Evolutionary conservation across 2,329 filamentous ascomycete genomes (phyloP).

Genomic region (Laburnicola sp.): DNA sequence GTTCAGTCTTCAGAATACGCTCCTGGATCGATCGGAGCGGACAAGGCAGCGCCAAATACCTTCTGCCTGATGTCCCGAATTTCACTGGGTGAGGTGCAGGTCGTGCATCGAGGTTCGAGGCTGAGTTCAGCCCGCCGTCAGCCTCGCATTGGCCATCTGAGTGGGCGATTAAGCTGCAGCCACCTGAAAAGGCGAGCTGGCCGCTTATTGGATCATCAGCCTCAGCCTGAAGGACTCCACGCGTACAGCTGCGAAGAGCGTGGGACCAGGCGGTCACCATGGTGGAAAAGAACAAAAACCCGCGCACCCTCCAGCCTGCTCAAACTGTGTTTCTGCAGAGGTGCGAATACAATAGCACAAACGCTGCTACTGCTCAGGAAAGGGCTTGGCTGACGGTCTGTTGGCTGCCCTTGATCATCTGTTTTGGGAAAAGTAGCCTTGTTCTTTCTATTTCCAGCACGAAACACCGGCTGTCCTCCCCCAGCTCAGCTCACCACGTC

Average conservation of each 20-base stretch:
- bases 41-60: constrained; percentile 35
- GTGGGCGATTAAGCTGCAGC: constrained; percentile 42
- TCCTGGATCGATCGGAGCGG: constrained; percentile 35
- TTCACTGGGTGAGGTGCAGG: constrained; percentile 33
- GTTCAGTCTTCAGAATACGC: constrained; percentile 25
- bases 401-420: constrained; percentile 27
- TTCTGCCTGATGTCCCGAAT: constrained; percentile 43
- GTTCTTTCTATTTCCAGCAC: constrained; percentile 13
- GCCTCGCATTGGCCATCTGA: constrained; percentile 45
- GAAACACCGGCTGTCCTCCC: neutral
- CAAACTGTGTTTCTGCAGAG: neutral
- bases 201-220: constrained; percentile 38
- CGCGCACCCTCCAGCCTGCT: constrained; percentile 9
- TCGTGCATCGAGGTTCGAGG: constrained; percentile 44
- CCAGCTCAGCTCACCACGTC: constrained; percentile 9
- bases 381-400: neutral
- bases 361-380: neutral
- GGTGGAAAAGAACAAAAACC: constrained; percentile 35
- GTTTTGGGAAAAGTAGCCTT: constrained; percentile 20
- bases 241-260: constrained; percentile 10
- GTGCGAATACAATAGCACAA: constrained; percentile 10
- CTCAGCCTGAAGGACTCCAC: constrained; percentile 32
- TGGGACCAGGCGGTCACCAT: constrained; percentile 11
- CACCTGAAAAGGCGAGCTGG: constrained; percentile 42
- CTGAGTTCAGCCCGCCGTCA: constrained; percentile 43